Conservation (phyloP, 352 stramenopile genomes). For the Phytophthora kernoviae region DNA sequence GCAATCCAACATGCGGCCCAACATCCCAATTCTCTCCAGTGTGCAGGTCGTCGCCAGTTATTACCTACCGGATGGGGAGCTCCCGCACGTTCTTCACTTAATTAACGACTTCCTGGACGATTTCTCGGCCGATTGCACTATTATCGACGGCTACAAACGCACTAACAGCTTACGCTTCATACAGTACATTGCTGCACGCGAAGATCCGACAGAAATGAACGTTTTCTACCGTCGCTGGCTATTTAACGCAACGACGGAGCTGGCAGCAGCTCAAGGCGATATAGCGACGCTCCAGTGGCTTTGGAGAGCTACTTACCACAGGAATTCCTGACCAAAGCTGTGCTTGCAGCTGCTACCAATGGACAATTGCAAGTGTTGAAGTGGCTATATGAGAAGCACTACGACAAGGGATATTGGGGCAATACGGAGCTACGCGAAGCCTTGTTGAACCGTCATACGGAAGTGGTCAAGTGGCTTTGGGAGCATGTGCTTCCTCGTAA, state of each 20-base stretch:
- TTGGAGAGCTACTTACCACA: conserved; percentile 20
- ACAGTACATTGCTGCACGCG: conserved; percentile 22
- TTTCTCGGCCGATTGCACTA: conserved; percentile 20
- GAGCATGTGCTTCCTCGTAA: conserved; percentile 10
- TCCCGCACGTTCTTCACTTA: conserved; percentile 16
- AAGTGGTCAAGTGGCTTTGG: conserved; percentile 21
- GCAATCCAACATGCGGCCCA: background rate
- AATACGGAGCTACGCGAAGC: conserved; percentile 27
- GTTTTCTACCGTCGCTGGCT: conserved; percentile 26
- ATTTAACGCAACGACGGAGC: conserved; percentile 18
- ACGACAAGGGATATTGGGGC: conserved; percentile 24
- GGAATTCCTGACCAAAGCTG: conserved; percentile 27
- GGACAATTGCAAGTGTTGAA: conserved; percentile 25
- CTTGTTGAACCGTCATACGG: conserved; percentile 12
- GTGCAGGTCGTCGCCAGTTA: conserved; percentile 3
- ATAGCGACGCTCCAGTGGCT: conserved; percentile 17
- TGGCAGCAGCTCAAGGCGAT: conserved; percentile 18
- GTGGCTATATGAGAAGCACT: conserved; percentile 24
- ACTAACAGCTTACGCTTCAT: conserved; percentile 9
- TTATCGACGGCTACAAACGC: conserved; percentile 16
- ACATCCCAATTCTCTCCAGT: conserved; percentile 14
- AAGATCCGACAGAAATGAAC: conserved; percentile 18
- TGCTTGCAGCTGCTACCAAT: conserved; percentile 15
- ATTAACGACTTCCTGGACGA: conserved; percentile 23
- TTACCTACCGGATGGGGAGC: conserved; percentile 16